Base-by-base conservation (phyloP, 257 asterid species). In the Jaltomata sinuosa region DNA sequence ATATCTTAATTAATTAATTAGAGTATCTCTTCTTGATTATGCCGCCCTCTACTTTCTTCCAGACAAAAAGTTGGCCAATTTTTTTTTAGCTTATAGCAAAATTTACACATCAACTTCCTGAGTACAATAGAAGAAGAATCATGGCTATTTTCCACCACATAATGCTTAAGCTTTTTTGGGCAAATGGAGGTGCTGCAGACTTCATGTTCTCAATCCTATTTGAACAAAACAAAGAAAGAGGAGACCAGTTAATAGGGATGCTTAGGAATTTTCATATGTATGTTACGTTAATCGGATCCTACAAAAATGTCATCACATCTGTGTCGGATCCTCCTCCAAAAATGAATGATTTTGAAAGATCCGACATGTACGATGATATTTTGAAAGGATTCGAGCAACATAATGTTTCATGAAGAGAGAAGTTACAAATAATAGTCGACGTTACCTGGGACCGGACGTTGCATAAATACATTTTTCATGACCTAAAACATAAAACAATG, bases 391-490 rank as follows among this genome's bases (percentile, higher is more conserved):
- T 32, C 47, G 76, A 50, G 49, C 50, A 53, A 52, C 9, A 10
- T 9, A 9, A 54, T 68, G 1, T 67, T 32, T 67, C 14, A 74
- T 45, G 38, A 40, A 14, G 0, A 29, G 8, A 7, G 57, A 76
- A 47, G 21, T 49, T 15, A 27, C 18, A 0, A 0, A 16, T 27
- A 27, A 61, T 52, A 14, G 6, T 29, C 8, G 3, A 53, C 4
- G 11, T 45, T 72, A 53, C 52, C 59, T 14, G 18, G 52, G 42
- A 34, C 84, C 90, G 18, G 94, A 89, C 8, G 90, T 84, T 54
- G 85, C 79, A 84, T 86, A 94, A 0, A 79, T 82, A 59, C 98
- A 93, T 86, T 64, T 89, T 2, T 74, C 98, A 89, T 81, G 87
- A 85, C 94, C 95, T 94, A 90, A 64, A 87, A 54, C 29, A 57